These are phyloP conservation scores for Erysimum pusillum DNA, from an alignment of 441 rosid species.

Conservation along the genomic window DNA sequence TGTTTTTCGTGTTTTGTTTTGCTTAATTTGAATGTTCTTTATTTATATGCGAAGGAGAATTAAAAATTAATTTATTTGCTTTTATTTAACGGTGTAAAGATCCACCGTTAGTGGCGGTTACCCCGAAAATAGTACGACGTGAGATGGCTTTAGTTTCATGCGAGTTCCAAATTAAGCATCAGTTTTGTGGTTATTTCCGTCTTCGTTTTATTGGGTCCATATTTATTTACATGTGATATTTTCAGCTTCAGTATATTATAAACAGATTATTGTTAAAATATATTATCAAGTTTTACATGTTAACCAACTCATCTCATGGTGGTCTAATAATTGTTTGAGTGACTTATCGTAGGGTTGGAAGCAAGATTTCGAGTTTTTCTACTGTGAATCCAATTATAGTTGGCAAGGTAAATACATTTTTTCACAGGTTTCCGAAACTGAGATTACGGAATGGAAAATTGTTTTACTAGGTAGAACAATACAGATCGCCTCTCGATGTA, in stretches of 20 bases:
- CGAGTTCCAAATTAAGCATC: constrained; percentile 30
- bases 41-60: constrained; percentile 25
- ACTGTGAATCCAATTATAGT: neutral
- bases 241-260: too few species aligned
- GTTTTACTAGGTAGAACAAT: neutral
- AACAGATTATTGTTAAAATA: too few species aligned
- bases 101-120: constrained; percentile 35
- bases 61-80: neutral
- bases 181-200: constrained; percentile 10
- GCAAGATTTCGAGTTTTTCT: neutral
- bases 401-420: too few species aligned
- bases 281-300: too few species aligned
- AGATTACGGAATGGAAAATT: neutral
- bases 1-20: constrained; percentile 12
- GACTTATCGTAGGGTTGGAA: neutral
- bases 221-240: too few species aligned
- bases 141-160: constrained; percentile 35
- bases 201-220: neutral
- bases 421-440: neutral
- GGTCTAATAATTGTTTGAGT: too few species aligned
- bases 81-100: constrained; percentile 29
- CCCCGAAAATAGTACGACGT: constrained; percentile 21
- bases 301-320: too few species aligned
- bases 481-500: neutral
- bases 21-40: constrained; percentile 9